phyloP scores from a whole-genome alignment of 768 basidiomycete species.

The Naganishia onofrii region DNA sequence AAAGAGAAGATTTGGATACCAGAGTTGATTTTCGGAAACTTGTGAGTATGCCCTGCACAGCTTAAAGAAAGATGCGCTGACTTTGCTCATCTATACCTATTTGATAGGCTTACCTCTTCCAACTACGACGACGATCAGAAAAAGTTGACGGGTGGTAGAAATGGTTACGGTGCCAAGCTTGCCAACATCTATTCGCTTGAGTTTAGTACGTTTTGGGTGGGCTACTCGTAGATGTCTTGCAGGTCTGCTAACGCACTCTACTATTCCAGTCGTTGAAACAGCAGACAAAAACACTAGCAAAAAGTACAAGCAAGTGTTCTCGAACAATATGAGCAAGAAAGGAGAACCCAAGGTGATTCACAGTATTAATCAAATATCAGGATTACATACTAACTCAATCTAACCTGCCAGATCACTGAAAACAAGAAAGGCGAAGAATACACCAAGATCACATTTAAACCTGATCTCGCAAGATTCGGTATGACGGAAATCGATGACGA shows the following conservation, averaged over 20 bases:
- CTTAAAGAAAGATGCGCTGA: not conserved
- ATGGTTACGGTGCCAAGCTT: conserved; percentile 96
- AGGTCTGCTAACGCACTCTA: not conserved
- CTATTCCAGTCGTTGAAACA: conserved; percentile 68
- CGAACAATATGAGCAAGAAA: conserved; percentile 84
- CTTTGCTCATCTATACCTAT: not conserved
- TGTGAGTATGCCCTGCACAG: conserved; percentile 52
- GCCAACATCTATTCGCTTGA: conserved; percentile 97
- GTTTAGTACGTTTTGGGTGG: conserved; percentile 59
- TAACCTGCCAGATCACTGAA: conserved; percentile 67
- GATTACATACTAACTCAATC: not conserved
- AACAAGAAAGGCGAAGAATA: conserved; percentile 83
- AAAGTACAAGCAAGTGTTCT: conserved; percentile 95
- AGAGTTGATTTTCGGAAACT: conserved; percentile 92
- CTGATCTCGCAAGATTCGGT: conserved; percentile 85
- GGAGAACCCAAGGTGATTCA: conserved; percentile 69
- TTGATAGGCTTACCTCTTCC: conserved; percentile 68
- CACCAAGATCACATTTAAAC: conserved; percentile 87
- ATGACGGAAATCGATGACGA: conserved; percentile 87
- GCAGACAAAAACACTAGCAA: conserved; percentile 78
- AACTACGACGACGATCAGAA: conserved; percentile 99
- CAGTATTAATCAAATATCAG: not conserved
- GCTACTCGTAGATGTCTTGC: not conserved
- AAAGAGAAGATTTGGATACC: conserved; percentile 93
- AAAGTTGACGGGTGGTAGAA: conserved; percentile 96